Evolutionary conservation across 192 early-diverging fungal genomes (phyloP).

Genomic region (Coemansia sp.): DNA sequence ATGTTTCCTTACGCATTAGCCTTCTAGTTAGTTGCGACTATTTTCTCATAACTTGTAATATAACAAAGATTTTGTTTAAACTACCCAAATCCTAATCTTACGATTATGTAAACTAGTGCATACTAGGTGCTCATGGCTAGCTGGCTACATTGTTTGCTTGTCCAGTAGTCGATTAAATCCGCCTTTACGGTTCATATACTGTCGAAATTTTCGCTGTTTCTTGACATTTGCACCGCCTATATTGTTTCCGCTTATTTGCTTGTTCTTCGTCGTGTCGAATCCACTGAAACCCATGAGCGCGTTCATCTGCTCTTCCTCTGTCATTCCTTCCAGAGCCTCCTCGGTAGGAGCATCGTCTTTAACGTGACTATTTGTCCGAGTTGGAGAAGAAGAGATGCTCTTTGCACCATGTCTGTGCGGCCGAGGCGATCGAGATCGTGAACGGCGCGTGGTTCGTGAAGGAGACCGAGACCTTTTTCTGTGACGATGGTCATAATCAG

Average conservation of each 20-base stretch:
- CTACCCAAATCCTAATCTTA: background rate
- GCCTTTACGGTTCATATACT: conserved; percentile 93
- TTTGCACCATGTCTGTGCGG: conserved; percentile 4
- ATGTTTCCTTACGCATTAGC: background rate
- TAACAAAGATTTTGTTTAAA: conserved; percentile 16
- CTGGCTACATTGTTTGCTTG: conserved; percentile 16
- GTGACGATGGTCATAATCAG: background rate
- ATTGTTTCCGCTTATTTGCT: conserved; percentile 75
- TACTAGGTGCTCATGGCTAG: background rate
- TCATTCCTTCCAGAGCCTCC: conserved; percentile 24
- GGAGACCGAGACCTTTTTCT: conserved; percentile 1
- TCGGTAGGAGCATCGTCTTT: background rate
- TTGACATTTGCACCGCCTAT: conserved; percentile 76
- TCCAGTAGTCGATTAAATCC: conserved; percentile 72
- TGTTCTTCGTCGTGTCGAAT: conserved; percentile 83
- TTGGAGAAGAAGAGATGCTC: conserved; percentile 16
- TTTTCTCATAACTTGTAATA: conserved; percentile 31
- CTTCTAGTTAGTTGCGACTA: background rate
- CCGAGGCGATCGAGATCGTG: conserved; percentile 20
- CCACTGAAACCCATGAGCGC: conserved; percentile 86
- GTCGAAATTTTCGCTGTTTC: conserved; percentile 83
- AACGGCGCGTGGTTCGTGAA: background rate
- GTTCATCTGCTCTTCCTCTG: conserved; percentile 77
- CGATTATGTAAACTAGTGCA: conserved; percentile 9
- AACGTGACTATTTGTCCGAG: background rate